phyloP scores from a whole-genome alignment of 192 early-diverging fungal species.

The Piromyces finnis region DNA sequence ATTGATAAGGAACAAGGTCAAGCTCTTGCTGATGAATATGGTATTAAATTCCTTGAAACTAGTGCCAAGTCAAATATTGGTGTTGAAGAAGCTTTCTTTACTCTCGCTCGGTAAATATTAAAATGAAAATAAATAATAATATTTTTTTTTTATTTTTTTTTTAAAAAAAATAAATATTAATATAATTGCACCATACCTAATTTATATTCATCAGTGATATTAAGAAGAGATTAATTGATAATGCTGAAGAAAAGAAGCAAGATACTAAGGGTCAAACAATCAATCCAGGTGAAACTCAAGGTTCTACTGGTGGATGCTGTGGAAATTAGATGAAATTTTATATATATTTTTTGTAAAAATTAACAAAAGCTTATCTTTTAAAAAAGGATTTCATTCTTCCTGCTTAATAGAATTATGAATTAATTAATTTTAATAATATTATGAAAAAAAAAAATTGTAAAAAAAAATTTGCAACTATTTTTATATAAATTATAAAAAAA shows the following conservation, averaged over 20 bases:
- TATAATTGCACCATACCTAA: too few relatives aligned
- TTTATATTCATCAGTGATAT: constrained; percentile 50
- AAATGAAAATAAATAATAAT: neutral
- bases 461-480: neutral
- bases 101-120: constrained; percentile 54
- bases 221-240: constrained; percentile 95
- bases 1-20: constrained; percentile 91
- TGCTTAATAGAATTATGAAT: neutral
- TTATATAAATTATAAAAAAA: neutral
- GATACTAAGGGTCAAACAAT: neutral
- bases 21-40: constrained; percentile 82
- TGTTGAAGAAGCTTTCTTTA: constrained; percentile 94
- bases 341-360: neutral
- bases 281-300: neutral
- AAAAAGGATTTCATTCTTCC: neutral
- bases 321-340: neutral
- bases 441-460: neutral
- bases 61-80: constrained; percentile 97
- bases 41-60: constrained; percentile 90
- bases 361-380: neutral
- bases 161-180: too few relatives aligned
- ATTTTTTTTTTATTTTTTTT: too few relatives aligned
- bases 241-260: constrained; percentile 30
- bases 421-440: neutral
- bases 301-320: neutral